A percentile compares a stretch with the other conserved stretches of the same genome.
These are phyloP conservation scores for Botrytis sinoallii DNA, from an alignment of 2,329 filamentous ascomycete species.

Conservation along the genomic window DNA sequence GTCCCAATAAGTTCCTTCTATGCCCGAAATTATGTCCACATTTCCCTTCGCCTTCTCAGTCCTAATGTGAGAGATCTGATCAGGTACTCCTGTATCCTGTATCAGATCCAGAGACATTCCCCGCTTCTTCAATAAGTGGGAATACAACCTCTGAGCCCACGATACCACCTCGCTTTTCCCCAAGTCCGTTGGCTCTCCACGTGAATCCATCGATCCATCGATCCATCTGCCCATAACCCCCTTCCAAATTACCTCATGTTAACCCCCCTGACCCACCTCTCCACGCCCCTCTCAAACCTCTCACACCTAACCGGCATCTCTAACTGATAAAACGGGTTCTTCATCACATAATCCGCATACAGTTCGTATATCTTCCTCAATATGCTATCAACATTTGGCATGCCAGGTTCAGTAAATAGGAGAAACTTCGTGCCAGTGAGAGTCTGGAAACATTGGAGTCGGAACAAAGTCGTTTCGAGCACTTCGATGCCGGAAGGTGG, in stretches of 20 bases:
- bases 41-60: too few relatives aligned
- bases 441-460: constrained; percentile 93
- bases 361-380: constrained; percentile 87
- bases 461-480: constrained; percentile 90
- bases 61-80: not conserved
- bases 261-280: constrained; percentile 73
- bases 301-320: constrained; percentile 98
- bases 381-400: constrained; percentile 77
- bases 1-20: not conserved
- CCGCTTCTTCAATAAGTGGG: not conserved
- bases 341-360: constrained; percentile 97
- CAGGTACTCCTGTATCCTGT: not conserved
- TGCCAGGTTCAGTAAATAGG: constrained; percentile 77
- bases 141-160: not conserved
- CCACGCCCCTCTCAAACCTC: constrained; percentile 84
- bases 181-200: not conserved
- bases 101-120: too few relatives aligned
- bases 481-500: constrained; percentile 81
- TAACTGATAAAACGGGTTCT: constrained; percentile 97
- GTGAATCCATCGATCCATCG: not conserved
- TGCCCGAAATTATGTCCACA: constrained; percentile 9
- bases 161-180: not conserved
- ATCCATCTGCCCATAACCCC: not conserved
- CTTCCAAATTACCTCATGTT: constrained; percentile 44
- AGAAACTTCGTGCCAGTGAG: constrained; percentile 94